Conservation (phyloP, 2,329 filamentous ascomycete genomes). For the Rutstroemia sydowiana region DNA sequence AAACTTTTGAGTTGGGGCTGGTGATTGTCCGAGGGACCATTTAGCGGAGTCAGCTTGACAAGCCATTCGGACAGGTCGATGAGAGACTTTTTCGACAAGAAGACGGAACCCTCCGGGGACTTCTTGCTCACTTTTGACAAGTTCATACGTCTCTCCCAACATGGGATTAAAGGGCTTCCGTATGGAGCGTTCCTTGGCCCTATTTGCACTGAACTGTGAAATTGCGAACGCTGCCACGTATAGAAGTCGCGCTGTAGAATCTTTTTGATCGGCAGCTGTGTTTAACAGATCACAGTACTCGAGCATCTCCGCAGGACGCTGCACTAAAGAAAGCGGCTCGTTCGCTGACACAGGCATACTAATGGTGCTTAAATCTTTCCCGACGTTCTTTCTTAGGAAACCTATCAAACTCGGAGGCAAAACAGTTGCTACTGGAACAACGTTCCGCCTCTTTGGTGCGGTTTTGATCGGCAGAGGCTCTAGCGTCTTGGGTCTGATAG, state of each 20-base stretch:
- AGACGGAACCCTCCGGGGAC: slow-evolving; percentile 71
- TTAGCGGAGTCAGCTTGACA: slow-evolving; percentile 81
- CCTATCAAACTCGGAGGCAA: slow-evolving; percentile 85
- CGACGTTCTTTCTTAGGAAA: slow-evolving; percentile 93
- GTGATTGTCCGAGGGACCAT: slow-evolving; percentile 85
- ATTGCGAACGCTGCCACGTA: slow-evolving; percentile 87
- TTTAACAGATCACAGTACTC: slow-evolving; percentile 87
- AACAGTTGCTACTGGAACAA: slow-evolving; percentile 66
- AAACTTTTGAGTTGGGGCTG: slow-evolving; percentile 89
- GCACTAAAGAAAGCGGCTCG: slow-evolving; percentile 81
- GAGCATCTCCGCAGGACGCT: slow-evolving; percentile 81
- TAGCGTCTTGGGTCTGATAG: slow-evolving; percentile 67
- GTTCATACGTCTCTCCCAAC: slow-evolving; percentile 90
- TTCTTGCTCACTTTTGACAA: slow-evolving; percentile 76
- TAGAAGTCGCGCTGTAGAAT: slow-evolving; percentile 62
- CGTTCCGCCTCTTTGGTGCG: slow-evolving; percentile 56
- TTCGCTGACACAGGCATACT: slow-evolving; percentile 97
- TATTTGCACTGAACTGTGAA: slow-evolving; percentile 72
- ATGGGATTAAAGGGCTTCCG: slow-evolving; percentile 97
- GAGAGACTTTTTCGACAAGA: slow-evolving; percentile 90
- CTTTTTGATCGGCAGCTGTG: slow-evolving; percentile 56
- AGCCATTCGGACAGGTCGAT: slow-evolving; percentile 85
- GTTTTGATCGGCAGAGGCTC: slow-evolving; percentile 67
- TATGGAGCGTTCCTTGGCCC: slow-evolving; percentile 83
- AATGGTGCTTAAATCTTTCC: slow-evolving; percentile 93